These are phyloP conservation scores for Pseudisothecium myosuroides DNA, from an alignment of 225 moss, liverwort and hornwort species.

Conservation along the genomic window DNA sequence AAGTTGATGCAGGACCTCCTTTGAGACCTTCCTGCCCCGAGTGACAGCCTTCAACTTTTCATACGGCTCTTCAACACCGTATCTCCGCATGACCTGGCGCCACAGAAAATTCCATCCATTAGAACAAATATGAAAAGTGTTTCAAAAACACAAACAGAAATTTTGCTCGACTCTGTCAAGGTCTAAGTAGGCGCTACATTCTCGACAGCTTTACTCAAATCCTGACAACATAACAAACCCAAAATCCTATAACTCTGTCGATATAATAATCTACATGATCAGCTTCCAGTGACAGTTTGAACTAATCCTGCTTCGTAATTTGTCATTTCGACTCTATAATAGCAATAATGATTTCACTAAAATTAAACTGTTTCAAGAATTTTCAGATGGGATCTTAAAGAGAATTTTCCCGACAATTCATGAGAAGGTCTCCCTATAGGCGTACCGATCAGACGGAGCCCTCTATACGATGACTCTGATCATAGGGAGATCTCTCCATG, in stretches of 20 bases:
- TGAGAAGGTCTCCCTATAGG: background rate
- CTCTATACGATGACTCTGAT: background rate
- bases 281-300: background rate
- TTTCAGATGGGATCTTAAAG: background rate
- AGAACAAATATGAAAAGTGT: background rate
- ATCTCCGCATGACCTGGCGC: conserved; percentile 74
- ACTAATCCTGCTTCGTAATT: background rate
- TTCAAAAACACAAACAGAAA: background rate
- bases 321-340: background rate
- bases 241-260: background rate
- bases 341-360: background rate
- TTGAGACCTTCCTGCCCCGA: conserved; percentile 67
- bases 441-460: background rate
- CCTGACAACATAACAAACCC: background rate
- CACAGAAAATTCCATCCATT: background rate
- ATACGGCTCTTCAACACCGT: conserved; percentile 73
- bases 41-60: conserved; percentile 84
- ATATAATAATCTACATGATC: background rate
- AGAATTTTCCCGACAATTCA: background rate
- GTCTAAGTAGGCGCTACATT: background rate
- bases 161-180: background rate
- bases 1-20: conserved; percentile 58
- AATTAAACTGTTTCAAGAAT: background rate
- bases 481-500: background rate
- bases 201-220: background rate